These are phyloP conservation scores for Scenedesmus sp. DNA, from an alignment of 163 green algal species.

Conservation along the genomic window DNA sequence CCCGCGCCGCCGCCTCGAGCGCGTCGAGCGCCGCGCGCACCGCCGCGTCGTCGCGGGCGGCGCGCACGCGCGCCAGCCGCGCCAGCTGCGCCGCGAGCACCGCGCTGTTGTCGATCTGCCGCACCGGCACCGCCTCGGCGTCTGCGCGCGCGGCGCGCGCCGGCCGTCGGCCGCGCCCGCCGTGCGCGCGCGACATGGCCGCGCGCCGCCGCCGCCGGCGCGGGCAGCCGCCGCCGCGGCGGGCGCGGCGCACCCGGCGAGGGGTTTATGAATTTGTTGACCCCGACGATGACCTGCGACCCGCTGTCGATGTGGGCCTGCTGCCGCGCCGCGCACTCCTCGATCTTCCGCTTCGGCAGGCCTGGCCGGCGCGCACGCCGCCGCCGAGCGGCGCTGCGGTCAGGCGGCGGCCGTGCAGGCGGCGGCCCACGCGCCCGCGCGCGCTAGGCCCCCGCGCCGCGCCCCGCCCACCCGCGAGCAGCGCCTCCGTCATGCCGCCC, in stretches of 20 bases:
- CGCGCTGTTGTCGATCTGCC: conserved; percentile 60
- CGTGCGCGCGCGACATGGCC: too few relatives aligned
- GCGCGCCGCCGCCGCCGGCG: too few relatives aligned
- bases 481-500: conserved; percentile 76
- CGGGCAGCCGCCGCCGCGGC: conserved; percentile 4
- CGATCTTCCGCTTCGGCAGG: conserved; percentile 62
- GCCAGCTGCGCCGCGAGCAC: conserved; percentile 52
- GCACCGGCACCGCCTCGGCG: conserved; percentile 49
- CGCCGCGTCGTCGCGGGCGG: conserved; percentile 38
- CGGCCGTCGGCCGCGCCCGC: too few relatives aligned
- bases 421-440: too few relatives aligned
- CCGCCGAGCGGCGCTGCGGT: too few relatives aligned
- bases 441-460: too few relatives aligned
- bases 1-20: conserved; percentile 53
- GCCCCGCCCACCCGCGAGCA: conserved; percentile 58
- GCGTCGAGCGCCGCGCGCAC: conserved; percentile 52
- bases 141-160: too few relatives aligned
- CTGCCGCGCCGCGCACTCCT: conserved; percentile 75
- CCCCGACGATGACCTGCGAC: conserved; percentile 71
- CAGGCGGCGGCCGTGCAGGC: too few relatives aligned
- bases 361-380: too few relatives aligned
- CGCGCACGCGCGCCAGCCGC: conserved; percentile 43
- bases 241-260: background rate
- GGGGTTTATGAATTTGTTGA: conserved; percentile 71
- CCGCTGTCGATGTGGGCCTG: conserved; percentile 74